Base-by-base conservation (phyloP, 2,329 filamentous ascomycete genomes). In the Fusarium domesticum region DNA sequence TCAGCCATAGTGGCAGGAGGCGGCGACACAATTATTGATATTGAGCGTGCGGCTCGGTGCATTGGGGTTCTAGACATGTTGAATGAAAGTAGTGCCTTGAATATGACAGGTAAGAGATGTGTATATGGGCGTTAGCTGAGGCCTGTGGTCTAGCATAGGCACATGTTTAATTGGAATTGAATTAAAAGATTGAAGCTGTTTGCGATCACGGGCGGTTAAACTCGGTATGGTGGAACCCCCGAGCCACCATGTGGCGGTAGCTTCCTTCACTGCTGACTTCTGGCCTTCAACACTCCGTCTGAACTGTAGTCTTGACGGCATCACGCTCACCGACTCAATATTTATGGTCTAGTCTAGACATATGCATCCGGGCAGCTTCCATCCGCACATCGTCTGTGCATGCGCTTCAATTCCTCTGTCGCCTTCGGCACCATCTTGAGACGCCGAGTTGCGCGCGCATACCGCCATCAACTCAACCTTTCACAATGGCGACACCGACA, bases 21-120 rank as follows among this genome's bases (percentile, higher is more conserved):
- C 12, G 78, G 79, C n/a, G 64, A 60, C 16, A 80, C 77, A 30
- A 69, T 70, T 49, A 82, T 55, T 46, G 74, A 74, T 23, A 81
- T 68, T 70, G 65, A 70, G 47, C 51, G 71, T 58, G 32, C 64
- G 65, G 50, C 18, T 35, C 59, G 42, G 7, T 53, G 23, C 23
- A 28, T 28, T 28, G 23, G 23, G 3, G 7, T 12, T 28, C 14
- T 28, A 12, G 23, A 28, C 23, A 28, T 28, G 4, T 28, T 28
- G 23, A 28, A 12, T 8, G 7, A 8, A 28, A 28, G n/a, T n/a
- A n/a, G n/a, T n/a, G n/a, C n/a, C n/a, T n/a, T n/a, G n/a, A n/a
- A n/a, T n/a, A n/a, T n/a, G n/a, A n/a, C n/a, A n/a, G n/a, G n/a
- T n/a, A n/a, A n/a, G n/a, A n/a, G n/a, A n/a, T n/a, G n/a, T n/a